phyloP scores from a whole-genome alignment of 1,284 basidiomycete species.

The Malassezia arunalokei region DNA sequence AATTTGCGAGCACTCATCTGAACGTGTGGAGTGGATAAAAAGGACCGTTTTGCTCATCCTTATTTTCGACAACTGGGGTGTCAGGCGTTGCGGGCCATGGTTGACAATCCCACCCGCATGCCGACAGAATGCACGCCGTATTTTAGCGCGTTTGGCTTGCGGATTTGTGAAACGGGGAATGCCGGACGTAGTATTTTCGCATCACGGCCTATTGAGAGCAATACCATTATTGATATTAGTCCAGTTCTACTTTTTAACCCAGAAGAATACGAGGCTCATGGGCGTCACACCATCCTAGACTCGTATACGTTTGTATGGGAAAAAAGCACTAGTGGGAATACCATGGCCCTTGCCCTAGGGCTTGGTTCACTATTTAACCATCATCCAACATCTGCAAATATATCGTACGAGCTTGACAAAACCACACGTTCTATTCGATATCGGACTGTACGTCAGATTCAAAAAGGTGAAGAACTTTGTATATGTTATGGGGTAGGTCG shows the following conservation, averaged over 20 bases:
- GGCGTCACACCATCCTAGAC: constrained; percentile 58
- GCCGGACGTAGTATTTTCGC: constrained; percentile 30
- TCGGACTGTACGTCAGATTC: constrained; percentile 53
- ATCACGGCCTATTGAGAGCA: constrained; percentile 39
- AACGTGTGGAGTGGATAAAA: too few relatives aligned
- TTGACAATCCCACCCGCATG: neutral
- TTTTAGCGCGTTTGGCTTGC: constrained; percentile 20
- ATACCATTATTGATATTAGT: constrained; percentile 65
- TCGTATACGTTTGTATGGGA: constrained; percentile 71
- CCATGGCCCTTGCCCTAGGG: constrained; percentile 75
- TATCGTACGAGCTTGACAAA: constrained; percentile 54
- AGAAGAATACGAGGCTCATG: constrained; percentile 48
- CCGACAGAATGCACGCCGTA: constrained; percentile 21
- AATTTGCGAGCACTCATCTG: too few relatives aligned
- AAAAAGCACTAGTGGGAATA: constrained; percentile 52
- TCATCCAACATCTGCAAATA: constrained; percentile 56
- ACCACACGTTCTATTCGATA: constrained; percentile 58
- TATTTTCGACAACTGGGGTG: too few relatives aligned
- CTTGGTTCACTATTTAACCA: constrained; percentile 75
- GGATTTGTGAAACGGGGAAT: constrained; percentile 15
- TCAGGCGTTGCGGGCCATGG: too few relatives aligned
- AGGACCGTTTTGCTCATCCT: too few relatives aligned
- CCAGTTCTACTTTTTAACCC: constrained; percentile 69
- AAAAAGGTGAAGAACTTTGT: constrained; percentile 60
- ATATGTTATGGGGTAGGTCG: constrained; percentile 57